Evolutionary conservation across 768 basidiomycete genomes (phyloP).

Genomic region (Rhodocollybia butyracea): DNA sequence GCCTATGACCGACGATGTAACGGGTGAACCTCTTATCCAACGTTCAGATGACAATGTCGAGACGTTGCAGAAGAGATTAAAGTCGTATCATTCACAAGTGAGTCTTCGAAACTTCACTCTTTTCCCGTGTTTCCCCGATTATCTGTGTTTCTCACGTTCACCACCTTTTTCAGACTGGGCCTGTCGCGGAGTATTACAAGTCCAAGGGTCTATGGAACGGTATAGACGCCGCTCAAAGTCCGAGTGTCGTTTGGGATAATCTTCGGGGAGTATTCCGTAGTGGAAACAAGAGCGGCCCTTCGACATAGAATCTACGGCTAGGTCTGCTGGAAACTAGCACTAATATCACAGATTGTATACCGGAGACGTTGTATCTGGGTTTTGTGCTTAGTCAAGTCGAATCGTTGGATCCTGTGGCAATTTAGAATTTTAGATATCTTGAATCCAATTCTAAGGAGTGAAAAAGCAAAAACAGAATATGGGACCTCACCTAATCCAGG

Average conservation of each 20-base stretch:
- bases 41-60: conserved; percentile 98
- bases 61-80: conserved; percentile 84
- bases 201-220: conserved; percentile 84
- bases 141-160: not conserved
- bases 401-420: not conserved
- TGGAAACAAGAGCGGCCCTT: conserved; percentile 6
- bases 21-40: conserved; percentile 95
- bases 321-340: not conserved
- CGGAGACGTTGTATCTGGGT: too few relatives aligned
- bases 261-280: conserved; percentile 56
- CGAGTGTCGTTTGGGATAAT: conserved; percentile 88
- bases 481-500: conserved; percentile 10
- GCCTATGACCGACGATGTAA: conserved; percentile 86
- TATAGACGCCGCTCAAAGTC: conserved; percentile 93
- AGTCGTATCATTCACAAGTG: conserved; percentile 64
- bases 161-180: conserved; percentile 72
- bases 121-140: not conserved
- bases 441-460: not conserved
- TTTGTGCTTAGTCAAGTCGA: too few relatives aligned
- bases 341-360: not conserved
- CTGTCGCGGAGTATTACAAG: conserved; percentile 96
- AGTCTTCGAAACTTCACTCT: not conserved
- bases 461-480: not conserved
- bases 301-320: too few relatives aligned
- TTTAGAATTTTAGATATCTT: not conserved